Base-by-base conservation (phyloP, 208 protist species). In the Trypanosoma caninum region DNA sequence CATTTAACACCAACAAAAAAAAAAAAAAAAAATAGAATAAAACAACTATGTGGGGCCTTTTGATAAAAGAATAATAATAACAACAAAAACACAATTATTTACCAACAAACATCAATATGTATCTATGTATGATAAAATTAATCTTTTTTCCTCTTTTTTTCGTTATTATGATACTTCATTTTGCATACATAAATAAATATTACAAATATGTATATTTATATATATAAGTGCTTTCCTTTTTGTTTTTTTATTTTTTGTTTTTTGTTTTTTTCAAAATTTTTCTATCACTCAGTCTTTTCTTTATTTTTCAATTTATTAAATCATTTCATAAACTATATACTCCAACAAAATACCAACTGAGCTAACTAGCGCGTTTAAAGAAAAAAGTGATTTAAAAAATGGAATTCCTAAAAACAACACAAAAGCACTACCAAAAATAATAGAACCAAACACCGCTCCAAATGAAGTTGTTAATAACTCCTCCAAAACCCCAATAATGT, bases 381-480 rank as follows among this genome's bases (percentile, higher is more conserved):
- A 78, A 54, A 89, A 89, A 18, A 94, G 69, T 16, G 83, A 84
- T 63, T 89, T 86, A 0, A 94, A 31, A 63, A 94, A 90, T 0
- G 87, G 81, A 56, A 89, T 89, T 27, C 72, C 79, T 48, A 89
- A 72, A 11, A 76, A 78, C 18, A 81, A 87, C 51, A 94, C 66
- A 59, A 90, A 89, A n/a, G 87, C 48, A 61, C 84, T 87, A 10
- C 87, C 59, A 3, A 71, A 66, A 6, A 94, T 27, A n/a, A 94
- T 68, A 13, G 56, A 65, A 0, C 80, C 35, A 52, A 90, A 80
- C 18, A 90, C 83, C 6, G 78, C 81, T 8, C 87, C 87, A 72
- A 94, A 90, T 1, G 82, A 89, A 2, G 83, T 91, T 11, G 87
- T 90, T 55, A 90, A 82, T 2, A 94, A 53, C 41, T 81, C 80